Percentiles rank a stretch among this genome's conserved stretches.
These are phyloP conservation scores for Phlyctochytrium planicorne DNA, from an alignment of 192 early-diverging fungal species.

Conservation along the genomic window DNA sequence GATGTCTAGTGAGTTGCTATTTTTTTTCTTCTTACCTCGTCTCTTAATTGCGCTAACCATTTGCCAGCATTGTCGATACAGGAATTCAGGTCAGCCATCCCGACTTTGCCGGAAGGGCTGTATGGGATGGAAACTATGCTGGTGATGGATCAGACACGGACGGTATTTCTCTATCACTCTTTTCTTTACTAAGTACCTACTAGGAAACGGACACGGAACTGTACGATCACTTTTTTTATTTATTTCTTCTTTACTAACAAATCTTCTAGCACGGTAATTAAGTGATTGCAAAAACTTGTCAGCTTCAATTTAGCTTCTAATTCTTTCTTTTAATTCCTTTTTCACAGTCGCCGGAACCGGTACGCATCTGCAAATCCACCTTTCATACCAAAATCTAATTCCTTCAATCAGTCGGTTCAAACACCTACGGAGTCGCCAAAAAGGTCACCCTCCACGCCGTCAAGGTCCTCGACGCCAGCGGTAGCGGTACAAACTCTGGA, in stretches of 20 bases:
- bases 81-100: conserved; percentile 71
- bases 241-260: too few species aligned
- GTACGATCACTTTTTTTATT: too few species aligned
- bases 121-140: conserved; percentile 79
- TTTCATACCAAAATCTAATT: too few species aligned
- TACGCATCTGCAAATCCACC: too few species aligned
- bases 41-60: too few species aligned
- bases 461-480: conserved; percentile 88
- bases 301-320: too few species aligned
- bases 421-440: conserved; percentile 87
- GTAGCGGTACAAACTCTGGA: conserved; percentile 68
- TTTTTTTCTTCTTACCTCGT: too few species aligned
- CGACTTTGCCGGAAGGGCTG: conserved; percentile 86
- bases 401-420: conserved; percentile 69
- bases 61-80: conserved; percentile 93
- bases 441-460: conserved; percentile 79
- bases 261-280: too few species aligned
- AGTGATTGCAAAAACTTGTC: too few species aligned
- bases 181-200: conserved; percentile 28
- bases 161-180: conserved; percentile 45
- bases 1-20: too few species aligned
- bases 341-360: conserved; percentile 83
- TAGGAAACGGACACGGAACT: conserved; percentile 69
- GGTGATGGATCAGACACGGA: conserved; percentile 35
- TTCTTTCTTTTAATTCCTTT: too few species aligned